Evolutionary conservation across 2,329 filamentous ascomycete genomes (phyloP).

Genomic region (Chaetothyriales sp.): DNA sequence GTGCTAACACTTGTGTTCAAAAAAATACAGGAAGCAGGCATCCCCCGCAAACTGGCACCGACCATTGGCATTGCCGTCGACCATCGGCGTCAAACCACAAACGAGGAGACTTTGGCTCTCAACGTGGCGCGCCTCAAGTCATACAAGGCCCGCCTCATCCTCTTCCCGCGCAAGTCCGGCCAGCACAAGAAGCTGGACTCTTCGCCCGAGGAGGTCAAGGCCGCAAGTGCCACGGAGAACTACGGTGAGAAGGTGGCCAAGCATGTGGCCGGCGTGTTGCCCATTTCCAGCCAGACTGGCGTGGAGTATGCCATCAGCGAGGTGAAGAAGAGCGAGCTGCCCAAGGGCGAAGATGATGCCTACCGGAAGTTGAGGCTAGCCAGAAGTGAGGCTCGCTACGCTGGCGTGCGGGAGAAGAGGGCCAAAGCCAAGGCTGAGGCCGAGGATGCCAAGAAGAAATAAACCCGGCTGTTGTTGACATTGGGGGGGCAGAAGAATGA

Average conservation of each 20-base stretch:
- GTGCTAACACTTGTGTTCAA: conserved; percentile 4
- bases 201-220: conserved; percentile 66
- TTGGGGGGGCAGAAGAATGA: not conserved
- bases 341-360: conserved; percentile 68
- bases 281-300: conserved; percentile 51
- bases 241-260: conserved; percentile 29
- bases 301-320: conserved; percentile 49
- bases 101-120: conserved; percentile 81
- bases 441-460: conserved; percentile 43
- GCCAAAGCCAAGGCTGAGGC: conserved; percentile 66
- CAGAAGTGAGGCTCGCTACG: conserved; percentile 67
- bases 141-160: conserved; percentile 89
- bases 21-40: conserved; percentile 64
- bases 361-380: conserved; percentile 75
- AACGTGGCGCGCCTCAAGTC: conserved; percentile 97
- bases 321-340: conserved; percentile 71
- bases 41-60: conserved; percentile 82
- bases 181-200: conserved; percentile 88
- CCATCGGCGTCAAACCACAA: conserved; percentile 90
- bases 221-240: conserved; percentile 45
- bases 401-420: conserved; percentile 85
- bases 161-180: conserved; percentile 92
- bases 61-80: conserved; percentile 98
- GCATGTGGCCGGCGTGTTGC: conserved; percentile 48
- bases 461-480: conserved; percentile 14